Conservation (phyloP, 352 stramenopile species). For the Pythium dissimile region DNA sequence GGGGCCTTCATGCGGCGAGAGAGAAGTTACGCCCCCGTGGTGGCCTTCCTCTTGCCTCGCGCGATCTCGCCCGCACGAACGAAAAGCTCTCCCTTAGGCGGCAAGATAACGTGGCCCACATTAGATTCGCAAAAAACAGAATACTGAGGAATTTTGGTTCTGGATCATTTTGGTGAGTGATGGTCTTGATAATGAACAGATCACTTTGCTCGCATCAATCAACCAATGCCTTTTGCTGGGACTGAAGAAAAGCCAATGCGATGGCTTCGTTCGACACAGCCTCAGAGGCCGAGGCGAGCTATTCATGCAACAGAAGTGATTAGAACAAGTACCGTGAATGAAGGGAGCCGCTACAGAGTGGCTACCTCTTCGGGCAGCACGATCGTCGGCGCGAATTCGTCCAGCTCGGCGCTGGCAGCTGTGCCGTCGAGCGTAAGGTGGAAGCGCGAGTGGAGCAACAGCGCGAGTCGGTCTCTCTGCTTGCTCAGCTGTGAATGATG, state of each 20-base stretch:
- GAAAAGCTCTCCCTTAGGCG: constrained; percentile 19
- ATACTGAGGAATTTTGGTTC: too few species aligned
- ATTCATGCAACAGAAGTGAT: too few species aligned
- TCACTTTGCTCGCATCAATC: too few species aligned
- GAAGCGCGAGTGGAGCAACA: constrained; percentile 21
- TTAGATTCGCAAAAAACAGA: too few species aligned
- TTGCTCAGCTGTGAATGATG: constrained; percentile 1
- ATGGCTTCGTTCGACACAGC: constrained; percentile 17
- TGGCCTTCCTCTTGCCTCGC: neutral
- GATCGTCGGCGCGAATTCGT: constrained; percentile 30
- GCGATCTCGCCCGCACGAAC: constrained; percentile 3
- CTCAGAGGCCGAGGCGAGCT: neutral
- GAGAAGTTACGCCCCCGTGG: neutral
- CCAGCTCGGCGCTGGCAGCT: constrained; percentile 8
- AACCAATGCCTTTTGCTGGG: neutral
- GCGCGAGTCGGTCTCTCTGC: constrained; percentile 7
- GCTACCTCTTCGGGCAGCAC: constrained; percentile 29
- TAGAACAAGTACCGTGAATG: too few species aligned
- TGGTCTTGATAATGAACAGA: too few species aligned
- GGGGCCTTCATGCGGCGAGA: constrained; percentile 19
- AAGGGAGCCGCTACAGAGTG: too few species aligned
- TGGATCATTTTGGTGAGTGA: constrained; percentile 7
- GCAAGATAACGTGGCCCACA: constrained; percentile 7
- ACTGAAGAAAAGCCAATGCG: constrained; percentile 10
- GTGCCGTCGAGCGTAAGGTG: neutral